Conservation (phyloP, 441 rosid species). For the Pelargonium fulgidum region DNA sequence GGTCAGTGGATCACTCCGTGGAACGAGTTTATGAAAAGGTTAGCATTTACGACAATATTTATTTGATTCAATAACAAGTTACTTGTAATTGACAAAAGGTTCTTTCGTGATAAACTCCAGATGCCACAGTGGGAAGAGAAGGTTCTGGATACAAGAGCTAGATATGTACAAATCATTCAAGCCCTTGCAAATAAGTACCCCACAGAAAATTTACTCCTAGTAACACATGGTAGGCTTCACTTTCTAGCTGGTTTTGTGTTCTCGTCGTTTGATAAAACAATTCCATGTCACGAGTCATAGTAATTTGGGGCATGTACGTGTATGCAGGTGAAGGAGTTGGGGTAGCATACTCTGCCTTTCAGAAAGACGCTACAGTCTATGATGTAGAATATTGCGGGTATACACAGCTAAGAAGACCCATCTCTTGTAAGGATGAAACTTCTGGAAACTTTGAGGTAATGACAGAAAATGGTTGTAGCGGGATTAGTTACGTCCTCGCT, state of each 20-base stretch:
- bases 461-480: constrained; percentile 31
- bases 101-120: constrained; percentile 32
- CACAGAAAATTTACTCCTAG: constrained; percentile 71
- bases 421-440: constrained; percentile 24
- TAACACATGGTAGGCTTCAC: constrained; percentile 66
- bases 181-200: constrained; percentile 80
- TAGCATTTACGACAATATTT: constrained; percentile 1
- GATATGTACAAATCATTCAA: constrained; percentile 50
- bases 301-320: background rate
- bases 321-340: constrained; percentile 80
- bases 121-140: constrained; percentile 79
- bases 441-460: constrained; percentile 44
- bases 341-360: constrained; percentile 47
- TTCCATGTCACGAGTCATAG: background rate
- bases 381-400: constrained; percentile 66
- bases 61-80: background rate
- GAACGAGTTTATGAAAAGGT: constrained; percentile 60
- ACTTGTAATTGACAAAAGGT: constrained; percentile 9
- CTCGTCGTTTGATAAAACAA: background rate
- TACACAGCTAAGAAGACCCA: constrained; percentile 44
- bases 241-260: background rate
- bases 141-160: constrained; percentile 38
- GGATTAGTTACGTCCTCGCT: constrained; percentile 27
- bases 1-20: constrained; percentile 51
- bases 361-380: constrained; percentile 36